Conservation (phyloP, 1,284 basidiomycete species). For the Anthracocystis walkeri region DNA sequence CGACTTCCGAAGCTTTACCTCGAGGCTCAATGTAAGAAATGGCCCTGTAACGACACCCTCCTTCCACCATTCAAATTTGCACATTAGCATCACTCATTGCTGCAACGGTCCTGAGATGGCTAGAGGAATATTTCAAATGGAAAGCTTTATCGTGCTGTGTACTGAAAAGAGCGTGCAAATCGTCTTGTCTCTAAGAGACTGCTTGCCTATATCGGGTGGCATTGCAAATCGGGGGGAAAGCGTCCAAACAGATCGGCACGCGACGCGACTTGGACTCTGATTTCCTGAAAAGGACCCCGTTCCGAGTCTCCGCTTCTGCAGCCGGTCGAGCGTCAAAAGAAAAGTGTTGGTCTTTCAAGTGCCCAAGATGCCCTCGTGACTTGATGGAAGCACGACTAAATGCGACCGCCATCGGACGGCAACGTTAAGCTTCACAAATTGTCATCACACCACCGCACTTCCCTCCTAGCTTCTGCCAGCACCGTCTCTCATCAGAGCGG, state of each 20-base stretch:
- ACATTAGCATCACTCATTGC: too few relatives aligned
- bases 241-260: slow-evolving; percentile 14
- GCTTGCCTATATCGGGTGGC: background rate
- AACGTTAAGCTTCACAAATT: slow-evolving; percentile 8
- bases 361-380: background rate
- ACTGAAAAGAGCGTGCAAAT: too few relatives aligned
- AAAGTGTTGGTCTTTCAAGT: slow-evolving; percentile 32
- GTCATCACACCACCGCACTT: background rate
- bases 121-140: too few relatives aligned
- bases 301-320: too few relatives aligned
- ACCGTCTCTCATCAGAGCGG: background rate
- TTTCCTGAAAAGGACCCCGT: background rate
- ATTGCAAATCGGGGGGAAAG: background rate
- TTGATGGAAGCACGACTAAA: slow-evolving; percentile 5
- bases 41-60: background rate
- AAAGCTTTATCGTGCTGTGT: too few relatives aligned
- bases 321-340: too few relatives aligned
- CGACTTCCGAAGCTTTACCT: slow-evolving; percentile 2
- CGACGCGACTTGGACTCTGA: slow-evolving; percentile 22
- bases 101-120: too few relatives aligned
- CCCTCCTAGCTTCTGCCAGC: too few relatives aligned
- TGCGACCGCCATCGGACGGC: slow-evolving; percentile 9
- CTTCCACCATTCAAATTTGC: too few relatives aligned
- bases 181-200: background rate
- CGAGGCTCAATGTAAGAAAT: background rate